These are phyloP conservation scores for Mortierella sp. DNA, from an alignment of 371 early-diverging fungal genomes.

Conservation along the genomic window DNA sequence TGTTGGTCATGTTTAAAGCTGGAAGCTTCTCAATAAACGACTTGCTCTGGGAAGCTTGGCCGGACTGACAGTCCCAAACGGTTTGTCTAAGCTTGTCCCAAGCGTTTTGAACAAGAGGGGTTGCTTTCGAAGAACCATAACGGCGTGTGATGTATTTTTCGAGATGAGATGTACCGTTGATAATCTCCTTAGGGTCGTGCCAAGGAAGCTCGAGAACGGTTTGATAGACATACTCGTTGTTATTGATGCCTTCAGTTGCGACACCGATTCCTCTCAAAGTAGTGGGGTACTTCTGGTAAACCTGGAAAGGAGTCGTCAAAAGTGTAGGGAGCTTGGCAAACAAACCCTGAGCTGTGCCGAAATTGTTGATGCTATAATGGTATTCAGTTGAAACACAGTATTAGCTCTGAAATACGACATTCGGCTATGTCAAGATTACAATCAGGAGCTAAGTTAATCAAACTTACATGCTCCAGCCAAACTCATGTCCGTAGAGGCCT, in stretches of 20 bases:
- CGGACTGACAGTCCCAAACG: slow-evolving; percentile 32
- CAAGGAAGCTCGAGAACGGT: slow-evolving; percentile 31
- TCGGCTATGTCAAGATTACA: background rate
- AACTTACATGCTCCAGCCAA: slow-evolving; percentile 53
- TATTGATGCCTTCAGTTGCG: slow-evolving; percentile 44
- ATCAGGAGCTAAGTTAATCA: background rate
- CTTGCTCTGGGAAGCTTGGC: slow-evolving; percentile 28
- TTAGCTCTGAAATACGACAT: background rate
- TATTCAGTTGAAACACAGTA: background rate
- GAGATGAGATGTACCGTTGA: slow-evolving; percentile 22
- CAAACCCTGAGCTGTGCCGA: slow-evolving; percentile 44
- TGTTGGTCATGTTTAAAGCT: slow-evolving; percentile 27
- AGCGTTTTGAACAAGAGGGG: slow-evolving; percentile 29
- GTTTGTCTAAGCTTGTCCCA: slow-evolving; percentile 35
- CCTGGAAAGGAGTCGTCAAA: slow-evolving; percentile 17
- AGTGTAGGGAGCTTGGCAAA: slow-evolving; percentile 26
- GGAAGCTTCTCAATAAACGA: slow-evolving; percentile 44
- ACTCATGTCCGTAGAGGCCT: slow-evolving; percentile 41
- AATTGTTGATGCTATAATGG: slow-evolving; percentile 38
- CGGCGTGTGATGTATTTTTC: slow-evolving; percentile 38
- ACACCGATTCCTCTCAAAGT: slow-evolving; percentile 43
- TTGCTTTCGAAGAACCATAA: slow-evolving; percentile 34
- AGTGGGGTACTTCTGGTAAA: slow-evolving; percentile 21
- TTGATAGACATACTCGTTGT: slow-evolving; percentile 50
- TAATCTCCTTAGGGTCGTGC: slow-evolving; percentile 29